phyloP scores from a whole-genome alignment of 192 early-diverging fungal species.

The Lobulomyces angularis region DNA sequence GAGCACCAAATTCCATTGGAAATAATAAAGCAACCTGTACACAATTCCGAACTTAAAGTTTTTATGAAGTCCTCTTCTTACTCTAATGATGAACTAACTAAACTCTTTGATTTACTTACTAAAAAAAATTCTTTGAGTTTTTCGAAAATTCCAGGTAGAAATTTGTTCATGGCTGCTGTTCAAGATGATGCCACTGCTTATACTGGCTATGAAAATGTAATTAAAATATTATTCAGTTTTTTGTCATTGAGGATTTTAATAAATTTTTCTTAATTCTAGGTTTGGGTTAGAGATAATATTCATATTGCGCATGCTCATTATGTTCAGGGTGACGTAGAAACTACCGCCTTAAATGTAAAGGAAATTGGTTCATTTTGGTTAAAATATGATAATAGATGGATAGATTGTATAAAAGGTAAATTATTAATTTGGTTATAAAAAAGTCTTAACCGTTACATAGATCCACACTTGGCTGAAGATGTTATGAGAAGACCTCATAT shows the following conservation, averaged over 20 bases:
- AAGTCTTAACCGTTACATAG: too few species aligned
- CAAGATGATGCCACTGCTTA: slow-evolving; percentile 9
- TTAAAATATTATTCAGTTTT: too few species aligned
- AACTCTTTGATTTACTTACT: slow-evolving; percentile 12
- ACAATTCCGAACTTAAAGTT: background rate
- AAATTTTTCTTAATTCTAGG: too few species aligned
- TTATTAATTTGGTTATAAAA: too few species aligned
- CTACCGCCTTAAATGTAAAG: slow-evolving; percentile 6
- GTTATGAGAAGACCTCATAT: slow-evolving; percentile 23
- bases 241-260: too few species aligned
- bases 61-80: slow-evolving; percentile 3
- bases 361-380: slow-evolving; percentile 20
- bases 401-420: slow-evolving; percentile 10
- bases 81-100: slow-evolving; percentile 7
- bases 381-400: slow-evolving; percentile 14
- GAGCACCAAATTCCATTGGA: too few species aligned
- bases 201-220: slow-evolving; percentile 26
- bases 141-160: slow-evolving; percentile 13
- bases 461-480: slow-evolving; percentile 8
- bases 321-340: slow-evolving; percentile 5
- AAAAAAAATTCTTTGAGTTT: slow-evolving; percentile 13
- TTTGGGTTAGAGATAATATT: slow-evolving; percentile 25
- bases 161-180: slow-evolving; percentile 20
- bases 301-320: slow-evolving; percentile 18
- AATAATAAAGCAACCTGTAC: too few species aligned